These are phyloP conservation scores for Verticillium klebahnii DNA, from an alignment of 2,329 filamentous ascomycete genomes.

Conservation along the genomic window DNA sequence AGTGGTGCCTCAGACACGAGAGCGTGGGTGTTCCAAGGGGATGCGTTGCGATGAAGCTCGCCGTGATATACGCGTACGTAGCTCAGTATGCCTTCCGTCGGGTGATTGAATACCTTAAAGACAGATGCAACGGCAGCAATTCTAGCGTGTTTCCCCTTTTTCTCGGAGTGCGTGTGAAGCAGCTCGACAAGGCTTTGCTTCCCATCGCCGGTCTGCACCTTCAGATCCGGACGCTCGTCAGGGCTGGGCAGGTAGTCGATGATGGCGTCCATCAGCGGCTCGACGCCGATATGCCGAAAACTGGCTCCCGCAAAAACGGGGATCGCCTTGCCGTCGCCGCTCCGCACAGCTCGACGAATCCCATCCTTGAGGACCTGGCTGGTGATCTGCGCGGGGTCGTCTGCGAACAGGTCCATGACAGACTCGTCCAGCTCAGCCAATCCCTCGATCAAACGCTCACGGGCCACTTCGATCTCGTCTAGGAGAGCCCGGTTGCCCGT, in stretches of 20 bases:
- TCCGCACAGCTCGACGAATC: slow-evolving; percentile 66
- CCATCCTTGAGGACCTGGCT: slow-evolving; percentile 64
- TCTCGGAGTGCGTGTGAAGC: slow-evolving; percentile 20
- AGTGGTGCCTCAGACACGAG: slow-evolving; percentile 74
- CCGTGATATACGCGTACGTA: slow-evolving; percentile 93
- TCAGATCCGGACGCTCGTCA: slow-evolving; percentile 70
- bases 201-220: slow-evolving; percentile 64
- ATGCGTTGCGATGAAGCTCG: slow-evolving; percentile 64
- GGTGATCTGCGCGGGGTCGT: slow-evolving; percentile 70
- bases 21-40: slow-evolving; percentile 84
- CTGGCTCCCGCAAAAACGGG: slow-evolving; percentile 90
- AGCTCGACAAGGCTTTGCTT: slow-evolving; percentile 36
- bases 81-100: slow-evolving; percentile 79
- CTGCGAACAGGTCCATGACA: slow-evolving; percentile 80
- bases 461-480: slow-evolving; percentile 69
- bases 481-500: slow-evolving; percentile 47
- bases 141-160: slow-evolving; percentile 24
- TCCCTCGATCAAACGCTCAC: slow-evolving; percentile 73
- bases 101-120: slow-evolving; percentile 93
- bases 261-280: slow-evolving; percentile 84
- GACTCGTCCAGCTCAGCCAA: slow-evolving; percentile 85
- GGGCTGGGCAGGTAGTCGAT: slow-evolving; percentile 85
- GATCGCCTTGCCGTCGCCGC: slow-evolving; percentile 66
- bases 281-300: slow-evolving; percentile 89
- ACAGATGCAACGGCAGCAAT: slow-evolving; percentile 58